phyloP scores from a whole-genome alignment of 108 stramenopile genomes.

The Pseudonitzschia multiseries region DNA sequence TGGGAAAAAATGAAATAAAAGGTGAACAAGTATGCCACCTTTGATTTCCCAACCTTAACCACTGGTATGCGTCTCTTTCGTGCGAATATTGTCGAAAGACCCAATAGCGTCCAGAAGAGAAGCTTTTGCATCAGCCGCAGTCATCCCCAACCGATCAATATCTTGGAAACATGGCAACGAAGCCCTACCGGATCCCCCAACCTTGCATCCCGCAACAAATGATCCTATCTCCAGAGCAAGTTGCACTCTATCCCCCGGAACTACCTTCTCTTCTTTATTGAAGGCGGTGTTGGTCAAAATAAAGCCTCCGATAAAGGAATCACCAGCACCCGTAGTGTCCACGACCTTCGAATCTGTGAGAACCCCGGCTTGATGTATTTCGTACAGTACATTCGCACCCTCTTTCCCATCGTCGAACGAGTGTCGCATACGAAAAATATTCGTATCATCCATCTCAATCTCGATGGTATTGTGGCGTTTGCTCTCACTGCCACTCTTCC shows the following conservation, averaged over 20 bases:
- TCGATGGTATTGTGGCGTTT: constrained; percentile 3
- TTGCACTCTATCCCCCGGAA: background rate
- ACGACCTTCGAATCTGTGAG: constrained; percentile 34
- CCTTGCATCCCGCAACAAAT: constrained; percentile 50
- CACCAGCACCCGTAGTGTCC: constrained; percentile 66
- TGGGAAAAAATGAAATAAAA: too few relatives aligned
- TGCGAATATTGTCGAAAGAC: background rate
- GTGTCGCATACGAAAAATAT: background rate
- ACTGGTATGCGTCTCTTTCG: background rate
- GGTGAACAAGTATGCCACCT: too few relatives aligned
- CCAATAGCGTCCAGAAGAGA: background rate
- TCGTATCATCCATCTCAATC: constrained; percentile 1
- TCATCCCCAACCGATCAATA: constrained; percentile 1
- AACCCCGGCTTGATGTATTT: constrained; percentile 29
- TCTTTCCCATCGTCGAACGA: background rate
- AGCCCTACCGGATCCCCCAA: constrained; percentile 38
- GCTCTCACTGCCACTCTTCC: background rate
- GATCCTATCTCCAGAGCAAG: constrained; percentile 37
- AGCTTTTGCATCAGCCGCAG: constrained; percentile 7
- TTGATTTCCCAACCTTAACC: too few relatives aligned
- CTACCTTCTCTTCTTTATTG: background rate
- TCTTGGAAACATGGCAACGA: constrained; percentile 32
- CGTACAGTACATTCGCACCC: constrained; percentile 5
- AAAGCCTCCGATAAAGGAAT: constrained; percentile 61
- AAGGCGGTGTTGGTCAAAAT: constrained; percentile 17